Percentiles rank a stretch among this genome's conserved stretches.
Conservation (phyloP, 208 protist species). For the Crithidia fasciculata region DNA sequence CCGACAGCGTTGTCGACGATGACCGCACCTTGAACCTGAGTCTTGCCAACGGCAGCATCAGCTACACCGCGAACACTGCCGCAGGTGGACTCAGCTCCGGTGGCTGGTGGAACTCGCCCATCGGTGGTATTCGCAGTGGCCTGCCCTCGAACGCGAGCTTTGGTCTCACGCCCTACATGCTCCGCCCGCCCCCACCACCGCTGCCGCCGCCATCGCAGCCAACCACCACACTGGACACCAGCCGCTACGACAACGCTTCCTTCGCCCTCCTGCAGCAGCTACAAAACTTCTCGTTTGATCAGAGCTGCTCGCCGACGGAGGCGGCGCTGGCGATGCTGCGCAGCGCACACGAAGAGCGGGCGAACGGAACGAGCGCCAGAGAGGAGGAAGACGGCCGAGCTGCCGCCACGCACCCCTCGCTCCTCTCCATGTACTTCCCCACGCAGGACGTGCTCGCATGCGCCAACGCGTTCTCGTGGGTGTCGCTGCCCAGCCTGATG, state of each 20-base stretch:
- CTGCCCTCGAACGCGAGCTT: conserved; percentile 26
- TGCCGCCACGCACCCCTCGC: neutral
- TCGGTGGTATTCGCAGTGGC: neutral
- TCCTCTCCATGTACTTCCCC: conserved; percentile 11
- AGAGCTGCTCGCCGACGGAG: conserved; percentile 17
- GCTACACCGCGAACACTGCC: conserved; percentile 13
- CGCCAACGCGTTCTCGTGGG: conserved; percentile 34
- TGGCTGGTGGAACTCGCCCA: conserved; percentile 11
- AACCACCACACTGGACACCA: neutral
- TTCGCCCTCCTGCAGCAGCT: conserved; percentile 16
- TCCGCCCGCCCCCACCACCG: neutral
- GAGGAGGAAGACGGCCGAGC: neutral
- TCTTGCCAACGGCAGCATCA: conserved; percentile 23
- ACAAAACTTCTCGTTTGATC: conserved; percentile 22
- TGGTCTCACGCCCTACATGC: conserved; percentile 3
- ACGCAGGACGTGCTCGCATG: conserved; percentile 29
- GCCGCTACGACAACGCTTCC: conserved; percentile 21
- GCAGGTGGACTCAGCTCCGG: neutral
- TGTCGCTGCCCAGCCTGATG: conserved; percentile 30
- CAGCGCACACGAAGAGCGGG: conserved; percentile 16
- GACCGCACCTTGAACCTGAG: conserved; percentile 18
- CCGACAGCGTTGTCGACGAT: conserved; percentile 1
- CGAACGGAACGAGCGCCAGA: neutral
- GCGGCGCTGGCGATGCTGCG: conserved; percentile 29
- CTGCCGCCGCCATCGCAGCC: neutral